A percentile compares a stretch with the other conserved stretches of the same genome.
These are phyloP conservation scores for Hypoxylon perforatum DNA, from an alignment of 495 filamentous ascomycete species.

Conservation along the genomic window DNA sequence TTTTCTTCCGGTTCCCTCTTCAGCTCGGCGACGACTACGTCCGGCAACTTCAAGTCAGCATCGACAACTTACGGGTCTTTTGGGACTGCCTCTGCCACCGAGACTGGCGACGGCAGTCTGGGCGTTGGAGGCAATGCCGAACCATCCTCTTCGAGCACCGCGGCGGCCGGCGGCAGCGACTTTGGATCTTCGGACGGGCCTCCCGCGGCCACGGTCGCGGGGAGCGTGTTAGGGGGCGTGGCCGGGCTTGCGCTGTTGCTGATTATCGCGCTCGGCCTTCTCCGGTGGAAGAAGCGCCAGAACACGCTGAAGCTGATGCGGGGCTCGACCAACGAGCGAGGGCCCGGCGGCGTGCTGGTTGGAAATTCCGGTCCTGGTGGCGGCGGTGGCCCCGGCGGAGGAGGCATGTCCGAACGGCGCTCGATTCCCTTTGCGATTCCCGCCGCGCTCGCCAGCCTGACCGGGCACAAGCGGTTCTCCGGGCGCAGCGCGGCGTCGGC, in stretches of 20 bases:
- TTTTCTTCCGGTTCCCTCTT: slow-evolving; percentile 28
- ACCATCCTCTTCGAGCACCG: slow-evolving; percentile 32
- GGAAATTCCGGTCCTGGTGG: slow-evolving; percentile 37
- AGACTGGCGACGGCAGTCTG: slow-evolving; percentile 11
- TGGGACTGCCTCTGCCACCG: slow-evolving; percentile 8
- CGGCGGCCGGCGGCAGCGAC: slow-evolving; percentile 21
- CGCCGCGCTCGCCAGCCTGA: slow-evolving; percentile 61
- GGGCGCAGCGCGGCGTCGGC: slow-evolving; percentile 54
- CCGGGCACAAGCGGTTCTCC: slow-evolving; percentile 60
- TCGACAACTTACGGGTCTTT: slow-evolving; percentile 17
- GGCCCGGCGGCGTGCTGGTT: slow-evolving; percentile 42
- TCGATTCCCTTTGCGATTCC: slow-evolving; percentile 67
- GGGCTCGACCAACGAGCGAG: slow-evolving; percentile 43
- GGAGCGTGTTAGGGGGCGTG: slow-evolving; percentile 73
- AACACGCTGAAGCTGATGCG: slow-evolving; percentile 47
- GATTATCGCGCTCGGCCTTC: slow-evolving; percentile 63
- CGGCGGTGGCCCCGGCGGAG: slow-evolving; percentile 32
- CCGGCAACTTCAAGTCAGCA: slow-evolving; percentile 14
- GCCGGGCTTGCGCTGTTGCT: slow-evolving; percentile 71
- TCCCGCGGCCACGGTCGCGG: slow-evolving; percentile 60
- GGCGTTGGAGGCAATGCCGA: slow-evolving; percentile 32
- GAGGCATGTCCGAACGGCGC: slow-evolving; percentile 58
- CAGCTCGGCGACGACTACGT: slow-evolving; percentile 21
- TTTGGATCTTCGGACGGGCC: slow-evolving; percentile 29
- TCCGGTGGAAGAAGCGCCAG: slow-evolving; percentile 66